Evolutionary conservation across 2,329 filamentous ascomycete genomes (phyloP), one percentile per base, ranked within the genome.

Genomic region (Aspergillus sclerotialis): DNA sequence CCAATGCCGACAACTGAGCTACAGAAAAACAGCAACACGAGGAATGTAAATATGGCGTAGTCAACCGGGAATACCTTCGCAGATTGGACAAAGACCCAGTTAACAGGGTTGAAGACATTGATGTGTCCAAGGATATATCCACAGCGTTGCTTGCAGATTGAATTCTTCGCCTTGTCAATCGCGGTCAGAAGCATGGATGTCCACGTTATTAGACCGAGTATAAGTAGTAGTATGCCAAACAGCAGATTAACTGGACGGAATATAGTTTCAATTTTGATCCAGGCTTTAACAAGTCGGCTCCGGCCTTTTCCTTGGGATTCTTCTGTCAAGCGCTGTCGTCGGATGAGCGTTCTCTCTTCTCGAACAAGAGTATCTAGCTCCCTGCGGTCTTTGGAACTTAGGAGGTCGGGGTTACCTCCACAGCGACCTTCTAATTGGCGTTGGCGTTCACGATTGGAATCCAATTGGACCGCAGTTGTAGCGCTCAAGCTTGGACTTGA

Each of bases 81-180:
- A 0, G 87, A 77, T 61, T 84, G 74, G 44, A 94, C 79, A 40
- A 94, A 78, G 37, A 94, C 69, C 76, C 82, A 94, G 66, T 98
- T 96, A 55, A 95, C 70, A 1, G 92, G 92, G 58, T 98, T 92
- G 69, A 95, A 94, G 48, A 96, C 80, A 58, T 93, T 87, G 59
- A 93, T 84, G 54, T 81, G 73, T 28, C 81, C 87, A 4, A 98
- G 73, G 32, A 96, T 84, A 63, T 95, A 98, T 42, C 92, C 92
- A 57, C 92, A 98, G 49, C 78, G 80, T 39, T 80, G 70, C 60
- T 92, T 90, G 75, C 92, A 98, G 43, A 93, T 69, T 3, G 89
- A 95, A 67, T 96, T 95, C 61, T 84, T 89, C 23, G 88, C 86
- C 68, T 96, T 96, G 74, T 98, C 92, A 53, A 96, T 88, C 46